Base-by-base conservation (phyloP, 2,329 filamentous ascomycete species). In the Setomelanomma holmii region DNA sequence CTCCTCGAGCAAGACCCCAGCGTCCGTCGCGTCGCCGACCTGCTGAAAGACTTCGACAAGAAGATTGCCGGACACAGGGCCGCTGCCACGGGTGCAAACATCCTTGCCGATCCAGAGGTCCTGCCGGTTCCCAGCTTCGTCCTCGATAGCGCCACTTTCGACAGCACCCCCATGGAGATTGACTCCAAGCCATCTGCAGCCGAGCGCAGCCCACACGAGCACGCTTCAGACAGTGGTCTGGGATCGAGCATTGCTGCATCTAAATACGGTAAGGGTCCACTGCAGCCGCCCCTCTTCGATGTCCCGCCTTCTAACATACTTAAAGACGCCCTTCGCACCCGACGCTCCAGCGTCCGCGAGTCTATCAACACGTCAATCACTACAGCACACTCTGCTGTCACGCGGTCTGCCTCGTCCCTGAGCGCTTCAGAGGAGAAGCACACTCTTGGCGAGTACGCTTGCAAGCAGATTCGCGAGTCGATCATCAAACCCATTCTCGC, bases 161-260 rank as follows among this genome's bases (percentile, higher is more conserved):
- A 72, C 52, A 51, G 58, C 40, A 68, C 71, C 44, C 70, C 58
- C 24, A 76, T 76, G 72, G 76, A 73, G 35, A 61, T 75, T 53
- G 73, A 73, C 68, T 58, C 59, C 51, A 86, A 69, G 78, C 79
- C 67, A 20, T 44, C 56, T 46, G 53, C 58, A 49, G 56, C 56
- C 38, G 64, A 68, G 54, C 81, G 80, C 38, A 67, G 51, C 63
- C 60, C 63, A 51, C 83, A 87, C 69, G 84, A 86, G 68, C 88
- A 92, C 76, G 84, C 85, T 53, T 95, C 91, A 14, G 93, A 97
- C 78, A 96, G 92, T 73, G 93, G 91, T 47, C 81, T 97, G 58
- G 93, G 93, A 45, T 89, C 91, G 38, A 96, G 92, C 36, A 82
- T 96, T 67, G 84, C 81, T 55, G 89, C 85, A 44, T 72, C 72